A percentile compares a stretch with the other conserved stretches of the same genome.
These are phyloP conservation scores for Venturia pyrina DNA, from an alignment of 2,329 filamentous ascomycete species.

Conservation along the genomic window DNA sequence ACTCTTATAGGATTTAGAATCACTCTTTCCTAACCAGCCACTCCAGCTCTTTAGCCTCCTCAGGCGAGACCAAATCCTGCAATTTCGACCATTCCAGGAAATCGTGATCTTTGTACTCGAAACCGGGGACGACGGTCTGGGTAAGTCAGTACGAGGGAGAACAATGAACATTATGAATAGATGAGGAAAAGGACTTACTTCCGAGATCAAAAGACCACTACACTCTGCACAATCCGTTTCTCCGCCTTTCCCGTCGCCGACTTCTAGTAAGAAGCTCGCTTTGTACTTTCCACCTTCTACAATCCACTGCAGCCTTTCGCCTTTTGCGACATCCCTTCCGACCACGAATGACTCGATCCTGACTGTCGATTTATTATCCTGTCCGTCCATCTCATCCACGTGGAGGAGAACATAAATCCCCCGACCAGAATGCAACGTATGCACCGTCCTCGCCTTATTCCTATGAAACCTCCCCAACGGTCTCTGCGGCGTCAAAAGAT, in stretches of 20 bases:
- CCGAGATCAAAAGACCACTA: constrained; percentile 52
- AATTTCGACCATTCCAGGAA: neutral
- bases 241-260: constrained; percentile 26
- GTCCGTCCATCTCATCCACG: constrained; percentile 36
- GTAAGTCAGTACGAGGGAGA: neutral
- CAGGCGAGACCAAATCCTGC: constrained; percentile 30
- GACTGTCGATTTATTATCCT: constrained; percentile 27
- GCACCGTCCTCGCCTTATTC: constrained; percentile 52
- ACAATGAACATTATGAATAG: neutral
- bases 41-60: constrained; percentile 39
- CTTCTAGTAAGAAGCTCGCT: constrained; percentile 48
- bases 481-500: constrained; percentile 47
- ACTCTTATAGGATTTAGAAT: too few relatives aligned
- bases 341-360: constrained; percentile 56
- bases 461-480: constrained; percentile 54
- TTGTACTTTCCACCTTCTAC: constrained; percentile 61
- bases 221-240: constrained; percentile 16
- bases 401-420: constrained; percentile 57
- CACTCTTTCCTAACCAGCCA: constrained; percentile 29
- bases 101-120: neutral
- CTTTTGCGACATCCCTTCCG: constrained; percentile 44
- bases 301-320: constrained; percentile 57
- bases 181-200: constrained; percentile 29
- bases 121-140: constrained; percentile 1
- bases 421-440: constrained; percentile 54